Evolutionary conservation across 768 basidiomycete genomes (phyloP).

Genomic region (Tricholoma terreum): DNA sequence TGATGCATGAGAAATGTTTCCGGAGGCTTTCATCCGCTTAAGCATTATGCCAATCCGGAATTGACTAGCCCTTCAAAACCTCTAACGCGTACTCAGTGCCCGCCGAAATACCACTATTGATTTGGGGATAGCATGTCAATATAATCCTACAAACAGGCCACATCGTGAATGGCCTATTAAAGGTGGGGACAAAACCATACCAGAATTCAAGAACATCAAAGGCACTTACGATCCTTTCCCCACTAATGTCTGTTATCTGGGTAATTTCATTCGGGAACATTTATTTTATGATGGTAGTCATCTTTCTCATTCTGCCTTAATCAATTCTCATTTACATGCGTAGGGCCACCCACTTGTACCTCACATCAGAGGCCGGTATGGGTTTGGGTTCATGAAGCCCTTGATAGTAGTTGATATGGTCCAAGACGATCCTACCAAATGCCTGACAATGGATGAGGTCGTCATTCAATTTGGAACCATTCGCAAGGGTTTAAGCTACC

Average conservation of each 20-base stretch:
- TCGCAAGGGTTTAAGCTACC: conserved; percentile 24
- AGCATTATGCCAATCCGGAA: conserved; percentile 5
- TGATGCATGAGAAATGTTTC: conserved; percentile 4
- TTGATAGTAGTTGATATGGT: too few species aligned
- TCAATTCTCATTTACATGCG: background rate
- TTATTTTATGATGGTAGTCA: conserved; percentile 14
- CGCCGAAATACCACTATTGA: conserved; percentile 23
- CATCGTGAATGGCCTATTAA: conserved; percentile 23
- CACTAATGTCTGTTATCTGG: conserved; percentile 34
- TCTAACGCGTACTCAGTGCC: conserved; percentile 10
- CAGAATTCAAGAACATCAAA: conserved; percentile 23
- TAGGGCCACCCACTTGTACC: background rate
- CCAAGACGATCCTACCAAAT: conserved; percentile 27
- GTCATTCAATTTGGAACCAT: conserved; percentile 28
- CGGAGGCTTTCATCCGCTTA: conserved; percentile 11
- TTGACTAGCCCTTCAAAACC: conserved; percentile 2
- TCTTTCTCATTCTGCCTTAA: too few species aligned
- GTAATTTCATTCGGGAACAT: conserved; percentile 28
- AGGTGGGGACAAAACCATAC: conserved; percentile 39
- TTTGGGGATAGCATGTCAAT: conserved; percentile 20
- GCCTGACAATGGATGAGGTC: conserved; percentile 36
- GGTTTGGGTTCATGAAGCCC: conserved; percentile 28
- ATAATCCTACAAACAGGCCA: conserved; percentile 16
- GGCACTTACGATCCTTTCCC: conserved; percentile 29
- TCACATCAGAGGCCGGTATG: conserved; percentile 2